A percentile compares a stretch with the other conserved stretches of the same genome.
Evolutionary conservation across 2,329 filamentous ascomycete species (phyloP).

Genomic region (Sporothrix inflata): DNA sequence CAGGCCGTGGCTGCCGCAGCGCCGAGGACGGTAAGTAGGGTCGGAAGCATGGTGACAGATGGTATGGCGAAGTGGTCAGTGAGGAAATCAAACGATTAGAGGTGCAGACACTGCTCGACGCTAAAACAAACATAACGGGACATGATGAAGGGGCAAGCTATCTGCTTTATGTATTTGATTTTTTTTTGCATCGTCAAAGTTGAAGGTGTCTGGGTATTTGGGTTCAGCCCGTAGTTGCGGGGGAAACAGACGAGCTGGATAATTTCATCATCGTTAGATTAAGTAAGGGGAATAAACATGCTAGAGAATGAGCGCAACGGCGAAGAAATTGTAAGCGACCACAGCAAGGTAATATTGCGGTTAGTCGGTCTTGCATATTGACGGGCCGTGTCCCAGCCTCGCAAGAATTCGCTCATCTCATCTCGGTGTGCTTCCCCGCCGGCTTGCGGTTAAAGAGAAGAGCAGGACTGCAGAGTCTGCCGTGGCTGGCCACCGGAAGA

Average conservation of each 20-base stretch:
- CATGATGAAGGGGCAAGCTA: no score
- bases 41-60: neutral
- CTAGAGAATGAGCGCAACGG: no score
- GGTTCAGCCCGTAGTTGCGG: no score
- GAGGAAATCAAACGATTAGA: no score
- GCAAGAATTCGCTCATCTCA: neutral
- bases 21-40: neutral
- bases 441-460: neutral
- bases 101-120: no score
- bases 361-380: slow-evolving; percentile 9
- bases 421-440: neutral
- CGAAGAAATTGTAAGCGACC: neutral
- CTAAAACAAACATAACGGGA: no score
- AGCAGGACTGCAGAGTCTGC: neutral
- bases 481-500: neutral
- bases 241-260: no score
- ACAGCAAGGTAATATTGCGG: neutral
- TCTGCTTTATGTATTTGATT: no score
- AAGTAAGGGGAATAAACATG: neutral
- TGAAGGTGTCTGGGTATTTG: no score
- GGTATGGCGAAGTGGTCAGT: neutral
- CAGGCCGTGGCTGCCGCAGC: neutral
- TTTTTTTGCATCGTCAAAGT: no score
- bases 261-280: neutral
- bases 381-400: neutral